These are phyloP conservation scores for Sporormia fimetaria DNA, from an alignment of 495 filamentous ascomycete genomes.

Conservation along the genomic window DNA sequence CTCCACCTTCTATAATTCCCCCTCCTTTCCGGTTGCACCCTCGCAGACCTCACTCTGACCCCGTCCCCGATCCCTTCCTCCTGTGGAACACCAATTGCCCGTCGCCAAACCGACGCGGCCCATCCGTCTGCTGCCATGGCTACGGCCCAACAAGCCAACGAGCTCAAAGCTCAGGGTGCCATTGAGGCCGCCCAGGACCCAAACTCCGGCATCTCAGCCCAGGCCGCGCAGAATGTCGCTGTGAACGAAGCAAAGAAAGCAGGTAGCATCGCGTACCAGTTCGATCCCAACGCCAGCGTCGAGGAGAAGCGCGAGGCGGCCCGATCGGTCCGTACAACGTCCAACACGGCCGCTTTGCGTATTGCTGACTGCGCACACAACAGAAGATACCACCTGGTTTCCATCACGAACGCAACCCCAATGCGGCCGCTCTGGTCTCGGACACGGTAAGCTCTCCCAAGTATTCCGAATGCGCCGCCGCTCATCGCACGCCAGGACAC, in stretches of 20 bases:
- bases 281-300: conserved; percentile 73
- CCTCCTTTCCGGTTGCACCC: too few relatives aligned
- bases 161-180: conserved; percentile 69
- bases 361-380: conserved; percentile 1
- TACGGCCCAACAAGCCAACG: conserved; percentile 29
- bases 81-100: too few relatives aligned
- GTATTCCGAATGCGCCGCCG: neutral
- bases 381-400: conserved; percentile 53
- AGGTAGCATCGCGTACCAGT: conserved; percentile 68
- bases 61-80: too few relatives aligned
- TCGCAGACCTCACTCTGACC: too few relatives aligned
- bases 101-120: too few relatives aligned
- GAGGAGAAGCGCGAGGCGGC: conserved; percentile 75
- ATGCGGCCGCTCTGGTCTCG: conserved; percentile 57
- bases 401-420: conserved; percentile 51
- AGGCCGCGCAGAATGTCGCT: conserved; percentile 57
- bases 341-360: neutral
- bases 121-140: conserved; percentile 5
- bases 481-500: conserved; percentile 27
- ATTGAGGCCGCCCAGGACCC: conserved; percentile 62
- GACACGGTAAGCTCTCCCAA: conserved; percentile 46
- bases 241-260: conserved; percentile 64
- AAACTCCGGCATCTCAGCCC: conserved; percentile 52
- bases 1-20: too few relatives aligned
- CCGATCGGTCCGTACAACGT: conserved; percentile 50